Base-by-base conservation (phyloP, 2,329 filamentous ascomycete genomes). In the Thelonectria olida region DNA sequence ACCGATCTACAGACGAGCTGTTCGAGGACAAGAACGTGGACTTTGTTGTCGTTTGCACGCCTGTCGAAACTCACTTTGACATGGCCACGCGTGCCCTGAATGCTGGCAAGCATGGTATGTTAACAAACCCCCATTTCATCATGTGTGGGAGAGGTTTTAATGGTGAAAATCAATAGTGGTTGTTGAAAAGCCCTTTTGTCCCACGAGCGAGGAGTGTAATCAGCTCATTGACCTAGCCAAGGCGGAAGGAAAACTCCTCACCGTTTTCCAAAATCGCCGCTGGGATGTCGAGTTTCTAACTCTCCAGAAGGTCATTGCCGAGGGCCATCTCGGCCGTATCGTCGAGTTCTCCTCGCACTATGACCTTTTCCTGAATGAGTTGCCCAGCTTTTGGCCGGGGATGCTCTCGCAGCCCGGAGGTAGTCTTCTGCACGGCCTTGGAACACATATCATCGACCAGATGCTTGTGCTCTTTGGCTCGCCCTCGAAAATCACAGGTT, bases 291-390 rank as follows among this genome's bases (percentile, higher is more conserved):
- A 41, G 36, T 41, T 52, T 19, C 25, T 52, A 22, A 41, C 49
- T 2, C 36, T 52, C 0, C 49, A 52, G 27, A 52, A 52, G 36
- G 36, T 52, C n/a, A 52, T 52, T 19, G 31, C 49, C 10, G 49
- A 41, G 9, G 23, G 36, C 1, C 49, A 52, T 13, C 36, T 52
- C 5, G 49, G 49, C 12, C 22, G 36, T 13, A 28, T 52, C 5
- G n/a, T 41, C 9, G 34, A 52, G 49, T 52, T 41, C 25, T 52
- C 49, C 7, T 52, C 48, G n/a, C 48, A 51, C 22, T 51, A 51
- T 20, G 48, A 51, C 23, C 17, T 52, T 13, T 52, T 27, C 49
- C 19, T 52, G 49, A 41, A 52, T 15, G 49, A 52, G 5, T 23
- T 52, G 8, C 49, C 49, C 23, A 7, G 15, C 3, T 41, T 52